Base-by-base conservation (phyloP, 805 yeast species). In the Cyberlindnera xylosilytica region DNA sequence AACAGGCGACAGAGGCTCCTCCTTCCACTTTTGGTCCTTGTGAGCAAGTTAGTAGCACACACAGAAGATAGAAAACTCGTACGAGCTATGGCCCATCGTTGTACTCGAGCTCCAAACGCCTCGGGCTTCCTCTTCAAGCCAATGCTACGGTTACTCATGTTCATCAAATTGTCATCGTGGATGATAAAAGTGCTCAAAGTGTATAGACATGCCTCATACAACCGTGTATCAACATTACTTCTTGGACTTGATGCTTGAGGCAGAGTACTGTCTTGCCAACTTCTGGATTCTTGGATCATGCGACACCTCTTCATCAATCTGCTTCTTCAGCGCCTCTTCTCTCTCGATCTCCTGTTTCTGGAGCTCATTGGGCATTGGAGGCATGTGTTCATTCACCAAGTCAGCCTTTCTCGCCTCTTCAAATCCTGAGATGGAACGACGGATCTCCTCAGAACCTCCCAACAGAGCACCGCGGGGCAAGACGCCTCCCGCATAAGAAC, bases 391-490 rank as follows among this genome's bases (percentile, higher is more conserved):
- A 62, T 91, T 93, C 30, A 71, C 73, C 53, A 83, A 61, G 67
- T 91, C 99, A 4, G 87, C 87, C 44, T 65, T 70, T 52, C 81
- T 76, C 3, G 97, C 98, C 39, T 86, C 93, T 53, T 86, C 90
- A 59, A 91, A 91, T 6, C 85, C 72, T 20, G 71, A 63, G 28
- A 91, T 75, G 6, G 86, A 79, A 39, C 73, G 74, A 49, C 79
- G 76, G 51, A 91, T 74, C 26, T 91, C 93, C 50, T 87, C 89
- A 15, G 83, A 64, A 5, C 97, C 97, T 51, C 87, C 81, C 55
- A 88, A 71, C 41, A 91, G 70, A 6, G 95, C 79, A 18, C 96
- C 97, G 57, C 83, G 81, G 11, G 98, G 98, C 50, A 91, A 69
- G 10, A 69, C 70, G n/a, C 93, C 91, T 36, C 88, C 81, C 47